These are phyloP conservation scores for Wakefieldia striispora DNA, from an alignment of 768 basidiomycete species.

Conservation along the genomic window DNA sequence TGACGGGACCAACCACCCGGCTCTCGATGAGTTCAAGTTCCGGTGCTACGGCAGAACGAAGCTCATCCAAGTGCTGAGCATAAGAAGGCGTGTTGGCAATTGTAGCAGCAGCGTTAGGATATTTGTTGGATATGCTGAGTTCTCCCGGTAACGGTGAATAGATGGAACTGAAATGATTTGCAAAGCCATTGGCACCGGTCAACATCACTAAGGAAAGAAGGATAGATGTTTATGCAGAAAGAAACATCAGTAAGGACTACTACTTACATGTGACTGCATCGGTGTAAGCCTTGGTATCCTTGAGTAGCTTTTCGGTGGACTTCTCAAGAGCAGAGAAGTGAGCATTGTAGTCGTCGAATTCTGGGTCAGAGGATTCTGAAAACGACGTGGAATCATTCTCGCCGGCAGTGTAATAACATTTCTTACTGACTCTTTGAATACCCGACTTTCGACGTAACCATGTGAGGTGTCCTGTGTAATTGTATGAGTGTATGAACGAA, in stretches of 20 bases:
- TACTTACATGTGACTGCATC: conserved; percentile 71
- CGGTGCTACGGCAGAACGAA: conserved; percentile 73
- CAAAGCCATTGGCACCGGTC: conserved; percentile 60
- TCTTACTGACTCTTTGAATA: conserved; percentile 81
- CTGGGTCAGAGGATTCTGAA: conserved; percentile 77
- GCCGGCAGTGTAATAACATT: neutral
- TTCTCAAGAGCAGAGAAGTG: conserved; percentile 77
- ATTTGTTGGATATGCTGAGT: conserved; percentile 73
- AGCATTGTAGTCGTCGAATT: conserved; percentile 84
- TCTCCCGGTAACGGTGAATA: conserved; percentile 72
- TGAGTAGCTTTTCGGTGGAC: conserved; percentile 84
- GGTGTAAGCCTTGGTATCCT: conserved; percentile 86
- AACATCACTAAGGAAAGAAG: conserved; percentile 51
- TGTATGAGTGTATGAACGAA: conserved; percentile 8
- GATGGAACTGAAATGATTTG: conserved; percentile 58
- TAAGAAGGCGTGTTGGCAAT: conserved; percentile 75
- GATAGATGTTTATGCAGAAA: conserved; percentile 2
- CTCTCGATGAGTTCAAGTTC: conserved; percentile 94
- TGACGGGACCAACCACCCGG: conserved; percentile 79
- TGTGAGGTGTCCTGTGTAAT: conserved; percentile 76
- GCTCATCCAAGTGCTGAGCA: conserved; percentile 74
- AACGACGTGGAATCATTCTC: conserved; percentile 4
- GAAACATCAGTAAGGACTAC: neutral
- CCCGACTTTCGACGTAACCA: conserved; percentile 84
- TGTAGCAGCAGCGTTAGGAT: conserved; percentile 76